These are phyloP conservation scores for Sphaerulina vaccinii DNA, from an alignment of 2,329 filamentous ascomycete species.

Conservation along the genomic window DNA sequence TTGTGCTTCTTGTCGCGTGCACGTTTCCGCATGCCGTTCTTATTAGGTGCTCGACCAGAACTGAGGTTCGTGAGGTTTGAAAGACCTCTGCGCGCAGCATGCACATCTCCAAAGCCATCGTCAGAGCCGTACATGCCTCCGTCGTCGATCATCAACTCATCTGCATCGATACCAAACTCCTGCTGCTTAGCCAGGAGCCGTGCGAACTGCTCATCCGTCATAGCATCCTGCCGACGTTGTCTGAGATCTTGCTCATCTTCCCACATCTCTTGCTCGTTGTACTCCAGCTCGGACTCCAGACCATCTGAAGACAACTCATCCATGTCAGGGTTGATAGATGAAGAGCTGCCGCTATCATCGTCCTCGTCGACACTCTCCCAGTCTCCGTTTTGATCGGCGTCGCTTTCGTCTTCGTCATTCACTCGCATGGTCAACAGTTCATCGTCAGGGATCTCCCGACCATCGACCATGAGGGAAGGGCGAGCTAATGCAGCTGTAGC, in stretches of 20 bases:
- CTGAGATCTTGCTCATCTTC: conserved; percentile 46
- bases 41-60: conserved; percentile 20
- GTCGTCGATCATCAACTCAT: conserved; percentile 58
- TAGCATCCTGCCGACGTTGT: conserved; percentile 39
- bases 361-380: conserved; percentile 26
- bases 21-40: conserved; percentile 24
- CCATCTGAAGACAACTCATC: conserved; percentile 38
- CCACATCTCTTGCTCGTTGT: conserved; percentile 36
- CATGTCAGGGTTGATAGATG: conserved; percentile 28
- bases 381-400: conserved; percentile 15
- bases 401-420: conserved; percentile 17
- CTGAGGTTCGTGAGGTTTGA: conserved; percentile 29
- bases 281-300: conserved; percentile 36
- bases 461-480: conserved; percentile 33
- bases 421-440: conserved; percentile 25
- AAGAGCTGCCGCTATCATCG: conserved; percentile 21
- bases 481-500: conserved; percentile 20
- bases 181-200: conserved; percentile 61
- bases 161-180: conserved; percentile 60
- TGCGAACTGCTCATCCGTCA: conserved; percentile 63
- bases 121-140: conserved; percentile 32
- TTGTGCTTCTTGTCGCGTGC: conserved; percentile 31
- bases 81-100: conserved; percentile 34
- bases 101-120: conserved; percentile 33
- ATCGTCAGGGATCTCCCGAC: conserved; percentile 32